Conservation (phyloP, 2,329 filamentous ascomycete genomes). For the Aspergillus neoniger region DNA sequence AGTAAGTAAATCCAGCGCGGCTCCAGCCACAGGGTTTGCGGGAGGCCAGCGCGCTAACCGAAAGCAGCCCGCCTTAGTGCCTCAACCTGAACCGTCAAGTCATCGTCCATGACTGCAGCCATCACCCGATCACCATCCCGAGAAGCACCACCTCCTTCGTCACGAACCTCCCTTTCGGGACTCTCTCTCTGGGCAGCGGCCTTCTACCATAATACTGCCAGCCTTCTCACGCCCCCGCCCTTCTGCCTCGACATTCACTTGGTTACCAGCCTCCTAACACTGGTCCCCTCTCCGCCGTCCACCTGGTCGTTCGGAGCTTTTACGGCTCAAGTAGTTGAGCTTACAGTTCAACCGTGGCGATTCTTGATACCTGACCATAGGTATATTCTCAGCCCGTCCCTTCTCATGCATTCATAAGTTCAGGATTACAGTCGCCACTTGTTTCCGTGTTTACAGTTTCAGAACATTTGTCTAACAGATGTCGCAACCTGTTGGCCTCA, state of each 20-base stretch:
- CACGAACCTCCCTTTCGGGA: conserved; percentile 29
- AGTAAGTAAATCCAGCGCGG: neutral
- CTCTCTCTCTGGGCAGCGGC: conserved; percentile 27
- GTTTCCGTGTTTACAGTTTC: conserved; percentile 24
- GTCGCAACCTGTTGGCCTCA: conserved; percentile 29
- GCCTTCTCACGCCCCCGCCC: conserved; percentile 23
- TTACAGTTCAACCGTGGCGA: conserved; percentile 46
- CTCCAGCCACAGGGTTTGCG: conserved; percentile 27
- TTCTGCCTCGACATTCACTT: conserved; percentile 17
- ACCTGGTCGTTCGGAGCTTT: conserved; percentile 37
- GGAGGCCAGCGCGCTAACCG: conserved; percentile 39
- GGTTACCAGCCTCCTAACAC: conserved; percentile 22
- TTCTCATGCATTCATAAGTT: conserved; percentile 20
- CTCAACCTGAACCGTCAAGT: conserved; percentile 40
- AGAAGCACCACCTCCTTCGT: conserved; percentile 24
- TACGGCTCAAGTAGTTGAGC: conserved; percentile 36
- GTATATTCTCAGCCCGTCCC: conserved; percentile 33
- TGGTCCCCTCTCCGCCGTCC: conserved; percentile 30
- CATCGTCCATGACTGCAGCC: conserved; percentile 35
- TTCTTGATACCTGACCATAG: conserved; percentile 47
- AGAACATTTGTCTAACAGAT: conserved; percentile 36
- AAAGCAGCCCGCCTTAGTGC: conserved; percentile 43
- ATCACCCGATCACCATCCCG: conserved; percentile 35
- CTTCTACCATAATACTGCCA: conserved; percentile 22
- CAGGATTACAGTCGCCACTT: conserved; percentile 19